Conservation (phyloP, 169 alveolate genomes). For the Plasmodium sp. region DNA sequence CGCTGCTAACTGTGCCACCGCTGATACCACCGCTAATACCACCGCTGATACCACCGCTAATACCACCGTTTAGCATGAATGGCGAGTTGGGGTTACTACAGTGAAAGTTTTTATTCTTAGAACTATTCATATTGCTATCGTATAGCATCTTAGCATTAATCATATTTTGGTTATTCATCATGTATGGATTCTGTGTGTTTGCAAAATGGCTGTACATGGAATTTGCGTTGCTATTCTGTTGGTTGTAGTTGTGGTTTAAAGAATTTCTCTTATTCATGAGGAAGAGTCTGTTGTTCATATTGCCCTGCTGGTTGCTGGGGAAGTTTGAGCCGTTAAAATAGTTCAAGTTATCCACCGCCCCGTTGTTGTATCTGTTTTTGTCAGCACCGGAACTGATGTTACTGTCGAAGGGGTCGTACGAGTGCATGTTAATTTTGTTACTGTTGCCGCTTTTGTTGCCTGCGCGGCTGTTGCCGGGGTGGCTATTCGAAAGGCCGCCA, state of each 20-base stretch:
- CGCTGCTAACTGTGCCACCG: background rate
- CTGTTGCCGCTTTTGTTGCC: background rate
- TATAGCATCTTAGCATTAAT: constrained; percentile 4
- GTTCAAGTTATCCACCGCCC: constrained; percentile 3
- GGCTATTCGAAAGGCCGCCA: background rate
- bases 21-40: background rate
- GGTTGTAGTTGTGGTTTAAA: background rate
- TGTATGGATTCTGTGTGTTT: constrained; percentile 3
- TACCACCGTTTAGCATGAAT: constrained; percentile 5
- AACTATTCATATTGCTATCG: constrained; percentile 14
- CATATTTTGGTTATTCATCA: constrained; percentile 23
- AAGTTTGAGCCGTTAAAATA: constrained; percentile 12
- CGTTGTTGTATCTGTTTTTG: constrained; percentile 16
- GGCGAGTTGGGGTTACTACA: constrained; percentile 9
- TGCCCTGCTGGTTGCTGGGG: constrained; percentile 1
- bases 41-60: constrained; percentile 1
- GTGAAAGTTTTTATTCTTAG: background rate
- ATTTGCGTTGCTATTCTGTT: constrained; percentile 19
- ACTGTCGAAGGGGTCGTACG: constrained; percentile 57
- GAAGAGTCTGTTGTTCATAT: constrained; percentile 16
- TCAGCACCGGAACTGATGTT: background rate
- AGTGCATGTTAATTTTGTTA: constrained; percentile 23
- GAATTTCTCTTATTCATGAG: constrained; percentile 43
- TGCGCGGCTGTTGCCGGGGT: background rate
- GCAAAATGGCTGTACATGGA: constrained; percentile 24